These are phyloP conservation scores for Gossypium raimondii DNA, from an alignment of 345 rosid genomes.

Conservation along the genomic window DNA sequence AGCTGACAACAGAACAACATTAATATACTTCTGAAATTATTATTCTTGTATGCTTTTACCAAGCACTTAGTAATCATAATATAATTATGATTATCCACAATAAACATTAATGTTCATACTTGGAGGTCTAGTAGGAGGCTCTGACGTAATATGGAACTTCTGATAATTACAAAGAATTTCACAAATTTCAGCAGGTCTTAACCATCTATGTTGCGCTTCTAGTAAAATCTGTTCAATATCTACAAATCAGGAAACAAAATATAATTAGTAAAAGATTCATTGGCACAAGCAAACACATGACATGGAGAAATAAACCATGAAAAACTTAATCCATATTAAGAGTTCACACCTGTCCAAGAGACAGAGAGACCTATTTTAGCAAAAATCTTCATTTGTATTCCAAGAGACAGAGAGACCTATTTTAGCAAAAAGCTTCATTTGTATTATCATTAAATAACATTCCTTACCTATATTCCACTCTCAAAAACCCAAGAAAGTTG, in stretches of 20 bases:
- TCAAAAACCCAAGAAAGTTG: not conserved
- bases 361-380: not conserved
- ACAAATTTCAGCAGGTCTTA: conserved; percentile 92
- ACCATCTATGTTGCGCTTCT: conserved; percentile 90
- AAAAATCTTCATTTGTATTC: conserved; percentile 5
- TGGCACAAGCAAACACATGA: conserved; percentile 1
- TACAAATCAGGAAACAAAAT: conserved; percentile 12
- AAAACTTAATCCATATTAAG: not conserved
- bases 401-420: not conserved
- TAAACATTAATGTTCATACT: conserved; percentile 40
- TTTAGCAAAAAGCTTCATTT: conserved; percentile 1
- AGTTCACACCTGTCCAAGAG: not conserved
- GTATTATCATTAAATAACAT: not conserved
- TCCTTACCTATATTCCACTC: not conserved
- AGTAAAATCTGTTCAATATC: conserved; percentile 42
- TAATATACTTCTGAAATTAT: not conserved
- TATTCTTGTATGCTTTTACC: not conserved
- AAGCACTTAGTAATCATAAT: not conserved
- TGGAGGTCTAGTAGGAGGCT: conserved; percentile 71
- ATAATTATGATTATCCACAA: not conserved
- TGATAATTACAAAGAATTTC: conserved; percentile 79
- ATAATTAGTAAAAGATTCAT: not conserved
- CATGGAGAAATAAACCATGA: not conserved
- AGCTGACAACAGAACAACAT: not conserved
- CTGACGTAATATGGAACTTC: conserved; percentile 69